Conservation (phyloP, 768 basidiomycete genomes). For the Chlorophyllum brunneum region DNA sequence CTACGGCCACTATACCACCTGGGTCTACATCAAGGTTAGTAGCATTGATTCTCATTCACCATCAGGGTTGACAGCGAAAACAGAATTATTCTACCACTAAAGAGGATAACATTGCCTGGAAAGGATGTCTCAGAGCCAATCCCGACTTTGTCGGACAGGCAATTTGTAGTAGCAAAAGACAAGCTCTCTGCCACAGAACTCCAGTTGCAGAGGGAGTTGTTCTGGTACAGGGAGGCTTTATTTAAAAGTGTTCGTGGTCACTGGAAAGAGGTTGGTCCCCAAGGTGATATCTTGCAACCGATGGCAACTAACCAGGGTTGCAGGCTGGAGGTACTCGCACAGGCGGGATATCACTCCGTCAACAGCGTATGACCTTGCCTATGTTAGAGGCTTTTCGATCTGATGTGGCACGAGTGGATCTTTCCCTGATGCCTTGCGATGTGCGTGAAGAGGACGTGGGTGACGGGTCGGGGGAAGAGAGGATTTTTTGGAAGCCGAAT, state of each 20-base stretch:
- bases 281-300: background rate
- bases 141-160: slow-evolving; percentile 82
- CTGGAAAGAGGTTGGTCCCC: slow-evolving; percentile 79
- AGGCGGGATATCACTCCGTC: slow-evolving; percentile 75
- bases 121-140: slow-evolving; percentile 62
- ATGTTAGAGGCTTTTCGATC: slow-evolving; percentile 79
- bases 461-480: slow-evolving; percentile 31
- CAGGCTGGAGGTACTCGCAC: slow-evolving; percentile 77
- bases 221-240: slow-evolving; percentile 95
- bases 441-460: slow-evolving; percentile 22
- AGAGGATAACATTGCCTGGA: slow-evolving; percentile 60
- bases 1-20: slow-evolving; percentile 70
- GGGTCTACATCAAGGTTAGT: slow-evolving; percentile 80
- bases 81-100: slow-evolving; percentile 69
- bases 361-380: slow-evolving; percentile 68
- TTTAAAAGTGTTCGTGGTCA: slow-evolving; percentile 62
- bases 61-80: background rate
- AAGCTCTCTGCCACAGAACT: slow-evolving; percentile 57
- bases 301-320: background rate
- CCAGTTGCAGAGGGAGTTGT: slow-evolving; percentile 69
- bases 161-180: slow-evolving; percentile 84
- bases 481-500: slow-evolving; percentile 50
- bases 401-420: slow-evolving; percentile 56
- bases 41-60: background rate
- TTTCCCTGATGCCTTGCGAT: slow-evolving; percentile 42